Percentiles rank a stretch among this genome's conserved stretches.
Evolutionary conservation across 495 filamentous ascomycete genomes (phyloP).

Genomic region (Pyronema domesticum): DNA sequence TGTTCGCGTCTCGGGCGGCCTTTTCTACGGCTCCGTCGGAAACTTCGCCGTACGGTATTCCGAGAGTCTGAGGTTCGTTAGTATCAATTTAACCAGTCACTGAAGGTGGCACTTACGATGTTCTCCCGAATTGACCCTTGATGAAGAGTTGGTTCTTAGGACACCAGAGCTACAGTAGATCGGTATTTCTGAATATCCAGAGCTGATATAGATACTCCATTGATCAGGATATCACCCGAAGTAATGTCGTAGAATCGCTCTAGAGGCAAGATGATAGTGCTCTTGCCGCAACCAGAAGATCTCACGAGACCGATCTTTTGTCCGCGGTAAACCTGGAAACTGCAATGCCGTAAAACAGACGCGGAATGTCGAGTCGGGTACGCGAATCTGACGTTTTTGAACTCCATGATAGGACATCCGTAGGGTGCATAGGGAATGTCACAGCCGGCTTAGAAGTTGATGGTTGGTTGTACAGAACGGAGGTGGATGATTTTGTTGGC

Average conservation of each 20-base stretch:
- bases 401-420: constrained; percentile 29
- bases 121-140: background rate
- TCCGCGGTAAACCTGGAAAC: constrained; percentile 33
- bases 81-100: constrained; percentile 34
- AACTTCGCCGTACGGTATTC: constrained; percentile 26
- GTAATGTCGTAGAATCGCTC: background rate
- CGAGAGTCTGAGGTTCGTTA: no score
- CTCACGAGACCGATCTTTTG: constrained; percentile 54
- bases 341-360: constrained; percentile 35
- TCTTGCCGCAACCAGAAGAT: constrained; percentile 55
- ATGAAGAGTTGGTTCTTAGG: background rate
- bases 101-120: no score
- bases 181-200: background rate
- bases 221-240: background rate
- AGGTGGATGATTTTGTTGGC: background rate
- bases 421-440: no score
- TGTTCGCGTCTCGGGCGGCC: constrained; percentile 42
- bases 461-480: background rate
- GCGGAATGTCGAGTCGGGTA: constrained; percentile 36
- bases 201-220: background rate
- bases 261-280: constrained; percentile 35
- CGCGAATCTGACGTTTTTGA: constrained; percentile 39
- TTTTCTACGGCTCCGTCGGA: constrained; percentile 28
- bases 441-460: background rate
- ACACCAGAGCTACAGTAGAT: background rate